Percentiles rank a stretch among this genome's conserved stretches.
Evolutionary conservation across 169 alveolate genomes (phyloP).

Genomic region (Amoebophrya sp.): DNA sequence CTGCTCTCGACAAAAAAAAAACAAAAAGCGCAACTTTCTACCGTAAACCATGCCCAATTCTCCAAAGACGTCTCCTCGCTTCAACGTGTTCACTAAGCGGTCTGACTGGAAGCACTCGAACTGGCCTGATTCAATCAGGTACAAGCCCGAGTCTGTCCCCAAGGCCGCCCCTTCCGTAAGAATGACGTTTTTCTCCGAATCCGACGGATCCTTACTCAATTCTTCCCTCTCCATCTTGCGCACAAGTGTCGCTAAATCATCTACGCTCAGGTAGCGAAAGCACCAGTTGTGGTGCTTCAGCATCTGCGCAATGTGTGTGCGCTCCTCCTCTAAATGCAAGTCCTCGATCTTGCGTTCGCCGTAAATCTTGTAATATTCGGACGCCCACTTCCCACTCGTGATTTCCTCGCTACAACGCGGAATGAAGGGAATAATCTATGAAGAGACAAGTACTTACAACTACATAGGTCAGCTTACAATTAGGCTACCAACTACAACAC

Average conservation of each 20-base stretch:
- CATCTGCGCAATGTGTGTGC: background rate
- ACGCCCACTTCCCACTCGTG: background rate
- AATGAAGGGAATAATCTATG: no score
- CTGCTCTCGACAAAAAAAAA: no score
- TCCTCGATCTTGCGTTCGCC: background rate
- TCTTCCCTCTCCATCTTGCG: background rate
- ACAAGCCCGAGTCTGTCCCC: background rate
- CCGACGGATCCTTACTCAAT: background rate
- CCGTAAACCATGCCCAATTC: background rate
- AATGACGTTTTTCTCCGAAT: no score
- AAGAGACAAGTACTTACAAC: no score
- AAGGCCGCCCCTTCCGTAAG: background rate
- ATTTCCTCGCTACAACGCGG: background rate
- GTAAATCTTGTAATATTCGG: background rate
- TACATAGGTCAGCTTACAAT: no score
- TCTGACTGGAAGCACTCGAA: background rate
- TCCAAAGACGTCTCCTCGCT: background rate
- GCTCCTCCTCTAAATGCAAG: background rate
- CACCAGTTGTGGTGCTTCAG: slow-evolving; percentile 10
- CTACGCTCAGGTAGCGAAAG: background rate
- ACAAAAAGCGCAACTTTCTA: no score
- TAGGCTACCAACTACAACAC: no score
- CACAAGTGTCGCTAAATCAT: background rate
- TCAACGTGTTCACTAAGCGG: background rate
- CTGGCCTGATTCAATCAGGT: background rate